Evolutionary conservation across 306 rosid species (phyloP).

Genomic region (Malus sylvestris): DNA sequence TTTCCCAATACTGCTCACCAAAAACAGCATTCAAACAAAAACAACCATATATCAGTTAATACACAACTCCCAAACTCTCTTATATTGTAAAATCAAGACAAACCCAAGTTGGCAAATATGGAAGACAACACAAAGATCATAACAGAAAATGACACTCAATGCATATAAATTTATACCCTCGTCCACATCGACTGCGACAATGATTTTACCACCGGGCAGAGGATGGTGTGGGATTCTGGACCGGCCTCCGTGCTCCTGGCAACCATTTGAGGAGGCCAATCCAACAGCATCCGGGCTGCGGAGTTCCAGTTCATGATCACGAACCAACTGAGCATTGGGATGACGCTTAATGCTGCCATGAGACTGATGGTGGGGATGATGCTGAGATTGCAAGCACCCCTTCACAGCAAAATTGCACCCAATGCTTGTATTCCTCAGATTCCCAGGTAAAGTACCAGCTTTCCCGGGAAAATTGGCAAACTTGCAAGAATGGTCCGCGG

Average conservation of each 20-base stretch:
- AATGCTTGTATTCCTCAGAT: background rate
- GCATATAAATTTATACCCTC: slow-evolving; percentile 47
- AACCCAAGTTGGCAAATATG: background rate
- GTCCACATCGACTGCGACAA: slow-evolving; percentile 87
- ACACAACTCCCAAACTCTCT: background rate
- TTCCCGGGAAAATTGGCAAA: background rate
- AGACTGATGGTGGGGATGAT: background rate
- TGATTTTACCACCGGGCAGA: slow-evolving; percentile 35
- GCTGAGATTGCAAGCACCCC: slow-evolving; percentile 31
- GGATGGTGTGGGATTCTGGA: slow-evolving; percentile 28
- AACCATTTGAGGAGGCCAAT: slow-evolving; percentile 9
- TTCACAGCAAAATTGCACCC: background rate
- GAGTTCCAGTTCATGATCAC: slow-evolving; percentile 27
- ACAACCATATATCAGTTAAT: background rate
- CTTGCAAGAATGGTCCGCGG: background rate
- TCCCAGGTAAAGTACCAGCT: background rate
- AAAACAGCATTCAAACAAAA: slow-evolving; percentile 9
- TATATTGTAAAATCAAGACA: background rate
- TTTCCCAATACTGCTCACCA: slow-evolving; percentile 65
- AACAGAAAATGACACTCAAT: background rate
- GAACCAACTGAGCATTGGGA: slow-evolving; percentile 34
- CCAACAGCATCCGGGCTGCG: slow-evolving; percentile 3
- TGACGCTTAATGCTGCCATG: slow-evolving; percentile 3
- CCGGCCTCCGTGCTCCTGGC: slow-evolving; percentile 20
- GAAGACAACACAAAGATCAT: background rate